Conservation (phyloP, 192 early-diverging fungal species). For the Kickxella alabastrina region DNA sequence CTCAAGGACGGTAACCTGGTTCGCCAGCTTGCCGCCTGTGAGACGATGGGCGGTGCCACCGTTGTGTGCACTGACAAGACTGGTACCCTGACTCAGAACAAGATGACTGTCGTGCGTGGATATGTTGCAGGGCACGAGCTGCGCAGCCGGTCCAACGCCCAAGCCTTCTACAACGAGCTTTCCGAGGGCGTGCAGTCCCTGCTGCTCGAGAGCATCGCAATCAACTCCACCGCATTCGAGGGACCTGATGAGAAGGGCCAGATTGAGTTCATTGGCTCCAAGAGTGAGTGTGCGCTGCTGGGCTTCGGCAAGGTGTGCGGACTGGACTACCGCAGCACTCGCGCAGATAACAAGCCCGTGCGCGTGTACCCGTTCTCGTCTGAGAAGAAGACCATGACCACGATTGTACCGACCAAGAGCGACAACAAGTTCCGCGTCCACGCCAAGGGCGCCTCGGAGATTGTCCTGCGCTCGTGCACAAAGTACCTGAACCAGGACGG, state of each 20-base stretch:
- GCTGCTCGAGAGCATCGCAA: slow-evolving; percentile 59
- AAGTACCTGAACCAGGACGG: slow-evolving; percentile 59
- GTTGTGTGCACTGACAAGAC: slow-evolving; percentile 87
- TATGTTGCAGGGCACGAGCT: slow-evolving; percentile 52
- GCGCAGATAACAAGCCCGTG: slow-evolving; percentile 51
- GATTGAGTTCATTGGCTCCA: slow-evolving; percentile 67
- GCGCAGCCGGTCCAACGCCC: slow-evolving; percentile 36
- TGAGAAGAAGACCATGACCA: slow-evolving; percentile 86
- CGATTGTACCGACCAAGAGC: slow-evolving; percentile 51
- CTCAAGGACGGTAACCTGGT: slow-evolving; percentile 78
- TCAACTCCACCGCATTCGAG: slow-evolving; percentile 77
- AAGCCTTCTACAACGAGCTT: slow-evolving; percentile 53
- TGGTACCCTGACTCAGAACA: slow-evolving; percentile 80
- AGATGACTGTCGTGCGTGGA: slow-evolving; percentile 74
- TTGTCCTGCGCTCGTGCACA: slow-evolving; percentile 62
- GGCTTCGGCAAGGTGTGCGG: slow-evolving; percentile 63
- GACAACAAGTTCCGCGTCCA: slow-evolving; percentile 50
- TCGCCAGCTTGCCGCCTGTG: slow-evolving; percentile 72
- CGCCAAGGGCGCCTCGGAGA: slow-evolving; percentile 81
- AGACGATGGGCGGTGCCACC: slow-evolving; percentile 81
- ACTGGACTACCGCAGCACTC: slow-evolving; percentile 56
- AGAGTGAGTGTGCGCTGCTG: slow-evolving; percentile 77
- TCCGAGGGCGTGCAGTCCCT: slow-evolving; percentile 31
- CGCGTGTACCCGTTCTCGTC: slow-evolving; percentile 87
- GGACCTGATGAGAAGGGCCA: slow-evolving; percentile 62